Percentiles rank a stretch among this genome's conserved stretches.
These are phyloP conservation scores for Erythrophleum ivorense DNA, from an alignment of 331 rosid genomes.

Conservation along the genomic window DNA sequence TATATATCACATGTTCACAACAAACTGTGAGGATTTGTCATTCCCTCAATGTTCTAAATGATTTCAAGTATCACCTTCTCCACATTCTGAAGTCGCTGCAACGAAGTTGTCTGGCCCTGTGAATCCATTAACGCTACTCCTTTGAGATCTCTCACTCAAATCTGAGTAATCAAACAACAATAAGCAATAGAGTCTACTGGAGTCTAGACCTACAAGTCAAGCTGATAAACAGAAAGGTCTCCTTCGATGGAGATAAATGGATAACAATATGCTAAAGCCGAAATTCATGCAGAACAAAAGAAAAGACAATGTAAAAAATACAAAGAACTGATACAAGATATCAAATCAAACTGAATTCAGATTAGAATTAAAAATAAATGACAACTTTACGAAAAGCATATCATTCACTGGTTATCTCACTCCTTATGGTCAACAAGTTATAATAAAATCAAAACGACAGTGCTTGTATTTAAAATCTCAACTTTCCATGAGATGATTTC, in stretches of 20 bases:
- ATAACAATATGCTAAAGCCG: background rate
- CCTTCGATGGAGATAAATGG: background rate
- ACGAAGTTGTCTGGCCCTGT: conserved; percentile 56
- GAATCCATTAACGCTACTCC: conserved; percentile 44
- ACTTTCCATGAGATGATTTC: background rate
- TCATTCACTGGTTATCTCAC: too few relatives aligned
- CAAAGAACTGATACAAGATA: too few relatives aligned
- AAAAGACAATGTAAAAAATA: background rate
- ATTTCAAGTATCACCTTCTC: conserved; percentile 17
- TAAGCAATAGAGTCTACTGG: background rate
- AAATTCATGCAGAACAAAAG: background rate
- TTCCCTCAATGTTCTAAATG: background rate
- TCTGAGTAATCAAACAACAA: background rate
- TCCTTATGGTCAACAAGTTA: too few relatives aligned
- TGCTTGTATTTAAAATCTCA: background rate
- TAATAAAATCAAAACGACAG: background rate
- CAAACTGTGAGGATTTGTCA: background rate
- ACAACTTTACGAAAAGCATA: too few relatives aligned
- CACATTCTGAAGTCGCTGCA: conserved; percentile 53
- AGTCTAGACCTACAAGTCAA: background rate
- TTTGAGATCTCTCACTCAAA: background rate
- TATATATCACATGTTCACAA: background rate
- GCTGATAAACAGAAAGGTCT: background rate
- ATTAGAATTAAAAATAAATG: too few relatives aligned
- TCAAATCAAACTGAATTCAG: too few relatives aligned